Percentiles rank a stretch among this genome's conserved stretches.
Evolutionary conservation across 225 moss, liverwort and hornwort genomes (phyloP).

Genomic region (Straminergon stramineum): DNA sequence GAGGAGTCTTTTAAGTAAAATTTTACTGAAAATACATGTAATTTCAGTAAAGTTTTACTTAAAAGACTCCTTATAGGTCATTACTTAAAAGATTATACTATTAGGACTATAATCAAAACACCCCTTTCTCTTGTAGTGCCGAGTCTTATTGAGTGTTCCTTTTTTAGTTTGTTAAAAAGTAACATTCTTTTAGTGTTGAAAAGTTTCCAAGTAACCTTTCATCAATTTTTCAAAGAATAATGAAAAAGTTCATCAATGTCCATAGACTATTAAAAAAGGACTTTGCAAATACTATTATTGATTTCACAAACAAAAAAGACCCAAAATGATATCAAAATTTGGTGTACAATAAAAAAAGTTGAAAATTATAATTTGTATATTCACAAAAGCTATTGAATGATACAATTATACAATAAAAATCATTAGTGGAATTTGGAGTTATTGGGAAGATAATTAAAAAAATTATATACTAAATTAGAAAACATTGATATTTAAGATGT

Average conservation of each 20-base stretch:
- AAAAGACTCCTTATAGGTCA: too few species aligned
- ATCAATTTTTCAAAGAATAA: background rate
- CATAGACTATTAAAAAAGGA: too few species aligned
- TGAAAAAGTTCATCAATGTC: background rate
- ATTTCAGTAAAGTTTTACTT: too few species aligned
- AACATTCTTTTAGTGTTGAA: background rate
- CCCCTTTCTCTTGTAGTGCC: too few species aligned
- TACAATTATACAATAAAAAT: background rate
- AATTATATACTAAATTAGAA: rapidly evolving
- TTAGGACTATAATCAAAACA: too few species aligned
- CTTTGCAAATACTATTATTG: background rate
- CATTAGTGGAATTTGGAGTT: rapidly evolving
- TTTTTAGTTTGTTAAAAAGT: background rate
- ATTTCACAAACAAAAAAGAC: background rate
- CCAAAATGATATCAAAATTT: background rate
- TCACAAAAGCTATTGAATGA: background rate
- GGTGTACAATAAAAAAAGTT: rapidly evolving
- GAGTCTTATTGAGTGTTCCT: background rate
- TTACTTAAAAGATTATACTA: too few species aligned
- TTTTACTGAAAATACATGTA: too few species aligned
- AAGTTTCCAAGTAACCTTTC: background rate
- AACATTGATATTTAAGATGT: rapidly evolving
- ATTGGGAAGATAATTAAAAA: rapidly evolving
- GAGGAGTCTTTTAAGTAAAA: too few species aligned
- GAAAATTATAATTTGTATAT: background rate